Percentiles rank a stretch among this genome's conserved stretches.
These are phyloP conservation scores for Hortaea werneckii DNA, from an alignment of 2,329 filamentous ascomycete species.

Conservation along the genomic window DNA sequence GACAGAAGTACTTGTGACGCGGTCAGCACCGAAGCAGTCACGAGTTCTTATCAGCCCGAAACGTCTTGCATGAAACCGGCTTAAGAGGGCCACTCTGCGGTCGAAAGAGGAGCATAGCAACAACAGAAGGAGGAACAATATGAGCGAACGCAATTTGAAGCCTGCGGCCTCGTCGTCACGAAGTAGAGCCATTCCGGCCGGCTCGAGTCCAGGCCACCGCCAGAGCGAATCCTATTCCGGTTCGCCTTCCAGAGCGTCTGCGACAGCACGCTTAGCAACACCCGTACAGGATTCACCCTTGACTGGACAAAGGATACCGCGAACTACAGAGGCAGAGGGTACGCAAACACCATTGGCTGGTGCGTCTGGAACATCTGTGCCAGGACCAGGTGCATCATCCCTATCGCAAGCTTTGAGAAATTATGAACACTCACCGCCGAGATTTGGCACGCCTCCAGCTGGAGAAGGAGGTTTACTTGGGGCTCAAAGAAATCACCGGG, in stretches of 20 bases:
- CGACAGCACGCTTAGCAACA: conserved; percentile 21
- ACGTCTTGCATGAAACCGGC: background rate
- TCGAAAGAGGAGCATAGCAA: background rate
- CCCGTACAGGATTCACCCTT: conserved; percentile 17
- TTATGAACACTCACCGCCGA: conserved; percentile 60
- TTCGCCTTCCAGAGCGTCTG: conserved; percentile 38
- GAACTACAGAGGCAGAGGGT: conserved; percentile 40
- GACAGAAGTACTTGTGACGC: no score
- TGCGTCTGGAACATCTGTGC: conserved; percentile 44
- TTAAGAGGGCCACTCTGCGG: background rate
- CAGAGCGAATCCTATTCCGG: conserved; percentile 7
- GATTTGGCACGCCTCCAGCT: conserved; percentile 51
- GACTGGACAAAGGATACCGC: conserved; percentile 8
- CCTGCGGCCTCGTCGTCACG: background rate
- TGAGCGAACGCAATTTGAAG: background rate
- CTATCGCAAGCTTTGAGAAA: conserved; percentile 78
- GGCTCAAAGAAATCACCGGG: conserved; percentile 62
- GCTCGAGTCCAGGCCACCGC: background rate
- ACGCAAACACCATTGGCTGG: conserved; percentile 54
- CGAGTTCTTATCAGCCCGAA: background rate
- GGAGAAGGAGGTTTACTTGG: conserved; percentile 31
- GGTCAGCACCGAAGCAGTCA: no score
- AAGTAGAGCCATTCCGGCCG: background rate
- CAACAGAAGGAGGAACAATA: background rate
- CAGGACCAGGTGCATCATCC: conserved; percentile 75